Base-by-base conservation (phyloP, 176 grass and related monocot species). In the Canna indica region DNA sequence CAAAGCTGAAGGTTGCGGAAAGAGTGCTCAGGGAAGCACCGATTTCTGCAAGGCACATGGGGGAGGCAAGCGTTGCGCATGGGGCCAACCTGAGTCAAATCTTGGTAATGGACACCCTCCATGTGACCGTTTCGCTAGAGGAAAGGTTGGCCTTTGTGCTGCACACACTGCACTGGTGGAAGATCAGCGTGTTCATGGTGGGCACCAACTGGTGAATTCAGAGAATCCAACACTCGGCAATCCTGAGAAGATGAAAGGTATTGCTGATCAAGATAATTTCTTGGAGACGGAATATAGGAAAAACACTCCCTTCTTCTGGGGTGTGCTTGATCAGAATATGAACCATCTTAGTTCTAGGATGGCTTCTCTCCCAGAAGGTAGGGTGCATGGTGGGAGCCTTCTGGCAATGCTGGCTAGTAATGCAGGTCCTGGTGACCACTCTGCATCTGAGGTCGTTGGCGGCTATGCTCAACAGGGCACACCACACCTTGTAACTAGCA, bases 41-140 rank as follows among this genome's bases (percentile, higher is more conserved):
- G 80, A 87, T 56, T 83, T 82, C 28, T 87, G 84, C 73, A 87
- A 87, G 73, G 84, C 84, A n/a, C 84, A 86, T 24, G 79, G 84
- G 0, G 84, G 84, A 44, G 76, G 80, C 26, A 87, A 79, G 45
- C 80, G 80, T 7, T 87, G 84, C 60, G 8, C 64, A 27, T 87
- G 84, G 84, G 76, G 80, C 28, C 85, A 88, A 75, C 65, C 78
- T 36, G 81, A 71, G 20, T 81, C 60, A 30, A 52, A 9, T 57
- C 39, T 88, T 57, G 81, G 59, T 8, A 45, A 47, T 26, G 75
- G 71, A 34, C 12, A 27, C 15, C 24, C 64, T 59, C 71, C 85
- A n/a, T 84, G 85, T 16, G 75, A 83, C 30, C 71, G 41, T 34
- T 84, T 88, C 67, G 79, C 85, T 5, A 72, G 81, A 65, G 85